Percentiles rank a stretch among this genome's conserved stretches.
These are phyloP conservation scores for Zoysia pacifica DNA, from an alignment of 176 grass and related monocot species.

Conservation along the genomic window DNA sequence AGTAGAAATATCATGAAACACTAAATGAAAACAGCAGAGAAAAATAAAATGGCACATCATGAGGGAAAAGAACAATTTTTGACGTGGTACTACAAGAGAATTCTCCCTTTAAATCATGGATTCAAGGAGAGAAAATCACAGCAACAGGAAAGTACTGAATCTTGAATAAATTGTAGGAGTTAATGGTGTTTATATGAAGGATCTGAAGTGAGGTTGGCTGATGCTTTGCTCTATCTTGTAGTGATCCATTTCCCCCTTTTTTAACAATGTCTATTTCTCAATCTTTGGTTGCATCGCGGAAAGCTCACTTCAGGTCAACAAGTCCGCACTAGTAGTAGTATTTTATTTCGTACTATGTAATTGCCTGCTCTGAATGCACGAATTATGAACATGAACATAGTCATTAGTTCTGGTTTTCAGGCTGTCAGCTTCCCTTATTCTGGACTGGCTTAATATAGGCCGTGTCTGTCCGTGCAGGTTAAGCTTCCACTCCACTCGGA, in stretches of 20 bases:
- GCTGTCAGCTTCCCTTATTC: constrained; percentile 26
- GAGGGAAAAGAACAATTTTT: too few species aligned
- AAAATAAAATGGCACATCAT: background rate
- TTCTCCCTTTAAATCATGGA: background rate
- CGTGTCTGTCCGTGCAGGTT: background rate
- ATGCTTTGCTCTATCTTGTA: background rate
- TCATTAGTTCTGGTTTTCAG: background rate
- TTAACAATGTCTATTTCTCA: too few species aligned
- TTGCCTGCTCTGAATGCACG: background rate
- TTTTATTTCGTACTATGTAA: constrained; percentile 40
- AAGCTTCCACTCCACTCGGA: constrained; percentile 20
- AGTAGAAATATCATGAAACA: background rate
- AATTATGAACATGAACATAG: background rate
- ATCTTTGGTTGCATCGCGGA: background rate
- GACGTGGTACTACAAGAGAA: background rate
- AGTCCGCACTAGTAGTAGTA: background rate
- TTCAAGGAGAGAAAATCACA: background rate
- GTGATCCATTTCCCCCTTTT: background rate
- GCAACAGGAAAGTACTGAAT: background rate
- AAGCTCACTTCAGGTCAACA: background rate
- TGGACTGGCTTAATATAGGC: constrained; percentile 12
- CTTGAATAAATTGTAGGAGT: background rate
- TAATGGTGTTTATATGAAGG: background rate
- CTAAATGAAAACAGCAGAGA: background rate
- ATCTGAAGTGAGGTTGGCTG: constrained; percentile 13